These are phyloP conservation scores for Solanum medicagineum DNA, from an alignment of 257 asterid genomes.

Conservation along the genomic window DNA sequence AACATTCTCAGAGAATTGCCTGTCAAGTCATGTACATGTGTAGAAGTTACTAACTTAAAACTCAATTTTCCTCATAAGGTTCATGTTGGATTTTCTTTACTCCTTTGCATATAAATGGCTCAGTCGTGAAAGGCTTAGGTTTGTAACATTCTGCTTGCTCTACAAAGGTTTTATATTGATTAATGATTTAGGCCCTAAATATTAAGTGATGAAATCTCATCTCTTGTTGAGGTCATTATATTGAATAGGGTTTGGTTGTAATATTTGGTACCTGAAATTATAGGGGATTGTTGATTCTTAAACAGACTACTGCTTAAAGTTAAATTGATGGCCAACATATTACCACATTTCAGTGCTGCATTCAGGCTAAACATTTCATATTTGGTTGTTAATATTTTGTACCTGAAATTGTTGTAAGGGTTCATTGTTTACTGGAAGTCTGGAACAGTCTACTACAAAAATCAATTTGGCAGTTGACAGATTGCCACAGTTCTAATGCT, in stretches of 20 bases:
- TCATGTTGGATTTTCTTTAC: background rate
- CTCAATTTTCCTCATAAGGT: background rate
- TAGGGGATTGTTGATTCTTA: background rate
- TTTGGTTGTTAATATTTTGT: background rate
- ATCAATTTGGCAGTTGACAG: constrained; percentile 77
- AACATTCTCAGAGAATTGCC: no score
- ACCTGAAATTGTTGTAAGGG: constrained; percentile 5
- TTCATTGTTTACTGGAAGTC: constrained; percentile 2
- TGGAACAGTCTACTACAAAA: constrained; percentile 84
- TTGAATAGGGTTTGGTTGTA: background rate
- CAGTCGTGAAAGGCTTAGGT: background rate
- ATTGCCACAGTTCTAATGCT: constrained; percentile 70
- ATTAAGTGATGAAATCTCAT: background rate
- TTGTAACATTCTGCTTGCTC: background rate
- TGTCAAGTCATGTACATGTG: background rate
- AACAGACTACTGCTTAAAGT: background rate
- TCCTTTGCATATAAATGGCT: background rate
- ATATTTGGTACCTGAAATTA: background rate
- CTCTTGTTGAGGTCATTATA: background rate
- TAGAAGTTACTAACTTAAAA: background rate
- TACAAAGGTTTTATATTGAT: background rate
- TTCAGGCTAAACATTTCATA: background rate
- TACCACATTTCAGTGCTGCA: background rate
- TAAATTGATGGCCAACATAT: background rate
- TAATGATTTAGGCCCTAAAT: background rate